Base-by-base conservation (phyloP, 2,329 filamentous ascomycete species). In the Ophiostoma sp. region DNA sequence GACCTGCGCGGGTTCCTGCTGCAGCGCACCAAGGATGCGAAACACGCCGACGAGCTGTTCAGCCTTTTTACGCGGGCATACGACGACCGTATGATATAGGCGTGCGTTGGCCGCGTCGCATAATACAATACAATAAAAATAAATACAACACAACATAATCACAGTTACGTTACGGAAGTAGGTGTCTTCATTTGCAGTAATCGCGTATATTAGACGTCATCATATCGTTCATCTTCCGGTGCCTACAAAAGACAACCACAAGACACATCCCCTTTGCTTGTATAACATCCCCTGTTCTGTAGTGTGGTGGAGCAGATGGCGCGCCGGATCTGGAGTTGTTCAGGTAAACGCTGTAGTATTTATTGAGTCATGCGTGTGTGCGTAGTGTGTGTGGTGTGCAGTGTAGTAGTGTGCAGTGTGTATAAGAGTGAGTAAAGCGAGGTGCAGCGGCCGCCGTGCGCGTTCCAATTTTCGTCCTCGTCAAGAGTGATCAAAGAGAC, bases 1-100 rank as follows among this genome's bases (percentile, higher is more conserved):
- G 95, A 98, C 80, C 78, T 99, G 71, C 87, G 87, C 75, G 90
- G 85, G 0, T 98, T 94, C 78, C 76, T 99, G 76, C 80, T 87
- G 75, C 90, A 93, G 80, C 85, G 92, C 76, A 79, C 97, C 74
- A 87, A 89, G 78, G 90, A 96, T 76, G 87, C 87, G 74, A 78
- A 78, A 68, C 78, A 83, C 75, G 91, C 89, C 0, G 85, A 85
- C 72, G 85, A 87, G 73, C 77, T 94, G 74, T 84, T 84, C 47
- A 80, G 77, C 5, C 76, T 90, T 36, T 97, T 97, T 75, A 89
- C 85, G 78, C 81, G 80, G 62, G 89, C 89, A 60, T 95, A 90
- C 89, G 83, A 87, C 73, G 80, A 80, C 68, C 66, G 70, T 27
- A 68, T 69, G 70, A n/a, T 41, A 65, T 70, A 45, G 42, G 14